Evolutionary conservation across 1,284 basidiomycete species (phyloP), one percentile per base, ranked within the genome.

Genomic region (Pseudozyma sp.): DNA sequence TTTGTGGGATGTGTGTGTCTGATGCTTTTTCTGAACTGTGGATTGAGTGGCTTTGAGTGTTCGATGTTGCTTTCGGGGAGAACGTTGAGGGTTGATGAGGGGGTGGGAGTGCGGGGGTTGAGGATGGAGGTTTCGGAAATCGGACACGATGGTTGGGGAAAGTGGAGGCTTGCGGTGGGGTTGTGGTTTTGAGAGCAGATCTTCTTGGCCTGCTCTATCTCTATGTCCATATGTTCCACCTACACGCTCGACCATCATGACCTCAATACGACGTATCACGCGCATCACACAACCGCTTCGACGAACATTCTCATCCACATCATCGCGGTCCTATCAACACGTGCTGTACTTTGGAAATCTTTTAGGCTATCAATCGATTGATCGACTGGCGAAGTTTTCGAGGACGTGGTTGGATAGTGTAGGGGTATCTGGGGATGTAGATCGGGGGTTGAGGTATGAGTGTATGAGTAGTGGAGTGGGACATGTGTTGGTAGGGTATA

Each of bases 321-420:
- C 10, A 5, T 4, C 11, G 0, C 9, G 1, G 5, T 24, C 37
- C 5, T 54, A 63, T 14, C 71, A 74, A 29, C 71, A 74, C 43
- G 35, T 74, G 0, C 17, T 74, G 35, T 74, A 53, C 40, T 35
- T 61, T 8, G 71, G 71, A 30, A 19, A 54, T 17, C 39, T 74
- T 4, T 34, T 74, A 3, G 62, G 66, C 1, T 69, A 69, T 24
- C 24, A n/a, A 2, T 66, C 66, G 0, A 2, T 33, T 5, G 14
- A 49, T 2, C 58, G 59, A 7, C n/a, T 74, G 0, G 29, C 47
- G n/a, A 61, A 55, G 40, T 43, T 74, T 3, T 39, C 71, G 1
- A 46, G 66, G 0, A 34, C 51, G 1, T 74, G 71, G 71, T 14
- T 74, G 19, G 71, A 74, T 29, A 16, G 35, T 1, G 66, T 48